Conservation (phyloP, 768 basidiomycete genomes). For the Amanita muscaria region DNA sequence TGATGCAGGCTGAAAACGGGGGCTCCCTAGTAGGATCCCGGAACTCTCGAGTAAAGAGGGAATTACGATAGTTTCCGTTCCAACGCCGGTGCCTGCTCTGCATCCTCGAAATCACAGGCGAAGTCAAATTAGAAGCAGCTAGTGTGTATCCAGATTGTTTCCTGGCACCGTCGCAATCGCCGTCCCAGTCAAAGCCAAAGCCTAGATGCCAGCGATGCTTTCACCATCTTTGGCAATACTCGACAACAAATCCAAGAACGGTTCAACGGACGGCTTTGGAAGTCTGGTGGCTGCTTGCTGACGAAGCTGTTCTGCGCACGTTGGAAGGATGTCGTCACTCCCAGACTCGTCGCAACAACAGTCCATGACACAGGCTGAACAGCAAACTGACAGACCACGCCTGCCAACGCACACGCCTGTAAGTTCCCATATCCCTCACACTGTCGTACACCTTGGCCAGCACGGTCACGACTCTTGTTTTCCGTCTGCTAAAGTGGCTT, state of each 20-base stretch:
- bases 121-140: constrained; percentile 23
- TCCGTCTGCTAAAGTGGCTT: not conserved
- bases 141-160: not conserved
- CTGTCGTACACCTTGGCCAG: constrained; percentile 53
- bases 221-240: constrained; percentile 1
- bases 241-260: constrained; percentile 5
- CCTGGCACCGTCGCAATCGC: constrained; percentile 27
- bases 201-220: not conserved
- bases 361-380: constrained; percentile 17
- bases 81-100: constrained; percentile 27
- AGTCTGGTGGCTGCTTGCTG: constrained; percentile 52
- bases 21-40: too few relatives aligned
- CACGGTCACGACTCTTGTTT: constrained; percentile 40
- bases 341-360: constrained; percentile 1
- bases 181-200: not conserved
- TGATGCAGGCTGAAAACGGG: too few relatives aligned
- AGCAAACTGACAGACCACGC: constrained; percentile 43
- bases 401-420: constrained; percentile 45
- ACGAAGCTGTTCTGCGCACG: constrained; percentile 30
- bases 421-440: constrained; percentile 60
- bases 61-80: not conserved
- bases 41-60: too few relatives aligned
- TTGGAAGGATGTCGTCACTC: constrained; percentile 16
- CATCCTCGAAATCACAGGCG: constrained; percentile 49
- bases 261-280: constrained; percentile 49